These are phyloP conservation scores for Blepharisma japonicum DNA, from an alignment of 73 alveolate genomes.

Conservation along the genomic window DNA sequence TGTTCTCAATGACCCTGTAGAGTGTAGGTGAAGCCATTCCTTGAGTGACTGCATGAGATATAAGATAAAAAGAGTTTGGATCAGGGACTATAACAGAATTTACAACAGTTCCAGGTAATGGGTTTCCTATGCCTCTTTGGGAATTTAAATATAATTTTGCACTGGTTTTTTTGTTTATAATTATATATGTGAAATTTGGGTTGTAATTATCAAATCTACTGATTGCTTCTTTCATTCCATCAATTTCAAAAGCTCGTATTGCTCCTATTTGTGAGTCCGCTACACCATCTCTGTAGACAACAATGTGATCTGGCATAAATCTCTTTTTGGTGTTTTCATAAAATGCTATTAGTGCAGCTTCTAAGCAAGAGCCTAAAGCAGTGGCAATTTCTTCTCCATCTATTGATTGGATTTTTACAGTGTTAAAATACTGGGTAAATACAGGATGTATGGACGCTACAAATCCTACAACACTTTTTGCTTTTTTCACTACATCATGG, in stretches of 20 bases:
- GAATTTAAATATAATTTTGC: neutral
- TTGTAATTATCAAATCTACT: neutral
- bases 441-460: slow-evolving; percentile 55
- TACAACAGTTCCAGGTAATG: slow-evolving; percentile 11
- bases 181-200: neutral
- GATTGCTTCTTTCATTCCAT: slow-evolving; percentile 47
- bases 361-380: slow-evolving; percentile 38
- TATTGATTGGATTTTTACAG: slow-evolving; percentile 32
- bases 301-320: slow-evolving; percentile 31
- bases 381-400: slow-evolving; percentile 65
- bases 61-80: neutral
- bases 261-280: slow-evolving; percentile 64
- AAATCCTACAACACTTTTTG: slow-evolving; percentile 57
- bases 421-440: slow-evolving; percentile 54
- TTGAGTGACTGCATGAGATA: slow-evolving; percentile 36
- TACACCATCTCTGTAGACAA: slow-evolving; percentile 77
- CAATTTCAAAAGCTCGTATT: slow-evolving; percentile 54
- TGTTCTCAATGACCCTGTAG: slow-evolving; percentile 71
- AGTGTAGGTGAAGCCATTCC: slow-evolving; percentile 96
- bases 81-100: neutral
- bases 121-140: neutral
- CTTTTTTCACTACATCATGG: slow-evolving; percentile 46
- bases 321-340: neutral
- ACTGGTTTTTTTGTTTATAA: slow-evolving; percentile 1
- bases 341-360: slow-evolving; percentile 31